Percentiles rank a stretch among this genome's conserved stretches.
Conservation (phyloP, 768 basidiomycete species). For the Suillus decipiens region DNA sequence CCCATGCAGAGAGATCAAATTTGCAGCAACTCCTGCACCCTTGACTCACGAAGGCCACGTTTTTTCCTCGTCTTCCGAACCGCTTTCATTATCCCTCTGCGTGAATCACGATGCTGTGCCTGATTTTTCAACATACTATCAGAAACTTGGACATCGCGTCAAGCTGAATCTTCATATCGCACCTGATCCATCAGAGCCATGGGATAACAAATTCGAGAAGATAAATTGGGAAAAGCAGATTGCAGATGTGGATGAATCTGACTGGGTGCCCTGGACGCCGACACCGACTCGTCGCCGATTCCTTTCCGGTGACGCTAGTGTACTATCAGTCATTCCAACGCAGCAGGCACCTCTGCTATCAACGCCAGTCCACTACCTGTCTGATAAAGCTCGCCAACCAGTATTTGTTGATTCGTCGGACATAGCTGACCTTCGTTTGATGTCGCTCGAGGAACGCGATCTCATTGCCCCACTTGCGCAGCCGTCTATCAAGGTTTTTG, state of each 20-base stretch:
- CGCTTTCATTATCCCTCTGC: slow-evolving; percentile 1
- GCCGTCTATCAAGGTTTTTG: slow-evolving; percentile 11
- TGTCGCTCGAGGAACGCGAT: slow-evolving; percentile 12
- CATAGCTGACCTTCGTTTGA: slow-evolving; percentile 7
- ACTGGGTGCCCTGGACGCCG: slow-evolving; percentile 4
- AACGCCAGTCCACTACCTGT: slow-evolving; percentile 21
- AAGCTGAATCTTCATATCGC: background rate
- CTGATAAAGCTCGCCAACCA: slow-evolving; percentile 19
- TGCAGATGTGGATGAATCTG: slow-evolving; percentile 6
- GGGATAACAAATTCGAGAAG: slow-evolving; percentile 14
- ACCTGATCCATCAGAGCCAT: slow-evolving; percentile 11
- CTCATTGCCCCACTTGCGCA: slow-evolving; percentile 14
- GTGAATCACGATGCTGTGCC: background rate
- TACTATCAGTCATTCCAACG: background rate
- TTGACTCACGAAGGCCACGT: background rate
- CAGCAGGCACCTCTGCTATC: background rate
- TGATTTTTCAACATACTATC: slow-evolving; percentile 9
- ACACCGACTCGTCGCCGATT: slow-evolving; percentile 9
- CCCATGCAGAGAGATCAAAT: slow-evolving; percentile 6
- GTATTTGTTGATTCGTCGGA: slow-evolving; percentile 17
- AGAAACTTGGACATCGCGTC: background rate
- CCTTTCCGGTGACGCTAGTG: background rate
- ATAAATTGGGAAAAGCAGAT: too few relatives aligned
- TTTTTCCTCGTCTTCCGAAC: slow-evolving; percentile 5
- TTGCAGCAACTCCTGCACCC: slow-evolving; percentile 10